Percentiles rank a stretch among this genome's conserved stretches.
phyloP scores from a whole-genome alignment of 177 flowering plant genomes.

The Vitis hybrid region DNA sequence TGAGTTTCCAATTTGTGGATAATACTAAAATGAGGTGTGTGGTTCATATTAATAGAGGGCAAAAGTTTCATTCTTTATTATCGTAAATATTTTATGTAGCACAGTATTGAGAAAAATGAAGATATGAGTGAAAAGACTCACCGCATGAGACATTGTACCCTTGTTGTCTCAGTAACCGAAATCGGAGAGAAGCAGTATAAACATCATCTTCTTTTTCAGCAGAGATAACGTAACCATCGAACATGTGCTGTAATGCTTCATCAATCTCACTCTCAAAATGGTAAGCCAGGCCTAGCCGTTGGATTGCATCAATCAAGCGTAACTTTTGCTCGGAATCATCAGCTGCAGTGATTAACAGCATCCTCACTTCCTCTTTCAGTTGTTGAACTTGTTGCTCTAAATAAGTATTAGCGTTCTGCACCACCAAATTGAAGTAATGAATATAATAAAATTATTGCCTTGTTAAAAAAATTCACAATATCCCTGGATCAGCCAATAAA shows the following conservation, averaged over 20 bases:
- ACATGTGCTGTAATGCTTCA: background rate
- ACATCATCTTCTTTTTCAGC: background rate
- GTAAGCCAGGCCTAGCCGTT: constrained; percentile 19
- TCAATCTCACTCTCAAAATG: constrained; percentile 9
- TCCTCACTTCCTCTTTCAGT: background rate
- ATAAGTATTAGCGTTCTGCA: no score
- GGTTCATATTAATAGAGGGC: no score
- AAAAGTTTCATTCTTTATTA: no score
- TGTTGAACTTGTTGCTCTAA: no score
- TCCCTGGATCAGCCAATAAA: no score
- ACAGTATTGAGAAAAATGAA: background rate
- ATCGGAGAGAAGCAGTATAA: background rate
- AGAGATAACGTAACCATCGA: background rate
- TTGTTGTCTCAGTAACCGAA: constrained; percentile 1
- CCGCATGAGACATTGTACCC: background rate
- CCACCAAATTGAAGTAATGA: no score
- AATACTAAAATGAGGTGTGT: no score
- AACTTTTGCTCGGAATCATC: background rate
- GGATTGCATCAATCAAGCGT: constrained; percentile 14
- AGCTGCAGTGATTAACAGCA: background rate
- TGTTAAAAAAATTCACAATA: no score
- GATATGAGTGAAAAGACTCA: no score
- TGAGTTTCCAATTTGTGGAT: no score
- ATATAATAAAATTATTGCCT: no score
- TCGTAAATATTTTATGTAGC: background rate